A percentile compares a stretch with the other conserved stretches of the same genome.
Conservation (phyloP, 148 eudicot species). For the Diospyros lotus region DNA sequence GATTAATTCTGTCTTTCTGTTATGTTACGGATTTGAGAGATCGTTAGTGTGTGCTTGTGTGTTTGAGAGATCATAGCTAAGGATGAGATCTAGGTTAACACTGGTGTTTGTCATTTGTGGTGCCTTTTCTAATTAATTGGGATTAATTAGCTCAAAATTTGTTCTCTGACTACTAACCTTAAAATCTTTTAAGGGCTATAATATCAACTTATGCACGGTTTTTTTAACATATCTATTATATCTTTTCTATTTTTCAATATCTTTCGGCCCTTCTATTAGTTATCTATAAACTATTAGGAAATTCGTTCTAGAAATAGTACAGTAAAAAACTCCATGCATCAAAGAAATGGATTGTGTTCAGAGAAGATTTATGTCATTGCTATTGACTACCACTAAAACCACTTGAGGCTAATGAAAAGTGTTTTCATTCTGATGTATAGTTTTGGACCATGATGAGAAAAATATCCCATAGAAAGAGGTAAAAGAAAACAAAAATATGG, state of each 20-base stretch:
- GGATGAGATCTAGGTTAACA: too few relatives aligned
- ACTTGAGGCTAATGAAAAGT: not conserved
- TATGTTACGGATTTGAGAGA: too few relatives aligned
- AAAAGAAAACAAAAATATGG: not conserved
- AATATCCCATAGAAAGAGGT: not conserved
- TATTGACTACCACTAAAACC: not conserved
- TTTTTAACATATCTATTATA: not conserved
- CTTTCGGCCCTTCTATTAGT: not conserved
- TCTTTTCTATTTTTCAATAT: not conserved
- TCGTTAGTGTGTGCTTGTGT: too few relatives aligned
- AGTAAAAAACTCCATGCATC: not conserved
- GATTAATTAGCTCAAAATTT: not conserved
- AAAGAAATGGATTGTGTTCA: not conserved
- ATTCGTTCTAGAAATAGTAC: not conserved
- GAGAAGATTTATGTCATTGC: not conserved
- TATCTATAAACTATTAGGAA: not conserved
- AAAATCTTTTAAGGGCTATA: not conserved
- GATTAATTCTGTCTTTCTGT: too few relatives aligned
- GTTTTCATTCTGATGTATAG: not conserved
- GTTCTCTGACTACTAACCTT: not conserved
- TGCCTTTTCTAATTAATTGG: constrained; percentile 7
- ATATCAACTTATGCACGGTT: not conserved
- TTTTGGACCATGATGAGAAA: not conserved
- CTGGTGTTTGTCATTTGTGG: not conserved
- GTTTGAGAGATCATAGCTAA: too few relatives aligned